Evolutionary conservation across 106 monocot species (phyloP), one percentile per base, ranked within the genome.

Genomic region (Cymbidium sinense): DNA sequence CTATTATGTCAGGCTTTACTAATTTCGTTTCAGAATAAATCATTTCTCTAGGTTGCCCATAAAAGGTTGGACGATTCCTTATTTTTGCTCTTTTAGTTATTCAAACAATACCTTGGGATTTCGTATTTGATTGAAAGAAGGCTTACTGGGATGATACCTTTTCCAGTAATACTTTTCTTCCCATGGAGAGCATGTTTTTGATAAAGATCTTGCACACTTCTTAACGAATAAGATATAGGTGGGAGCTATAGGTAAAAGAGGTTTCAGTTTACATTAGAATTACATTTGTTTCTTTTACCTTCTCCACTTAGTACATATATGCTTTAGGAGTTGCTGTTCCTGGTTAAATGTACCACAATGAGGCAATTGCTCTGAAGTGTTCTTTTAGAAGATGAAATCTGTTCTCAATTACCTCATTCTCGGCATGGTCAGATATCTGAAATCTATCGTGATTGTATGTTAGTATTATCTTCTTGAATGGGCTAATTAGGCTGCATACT

Each of bases 1-100:
- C 87, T 80, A 76, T 37, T 71, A 75, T 75, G 62, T 80, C 79
- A 54, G 84, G 2, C 10, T 34, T 33, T 43, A n/a, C 50, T 33
- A 43, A 67, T 34, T 50, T 43, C 69, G 54, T 28, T 76, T 31
- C 79, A 37, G 52, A 75, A 64, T 37, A 74, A 64, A 64, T 44
- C 70, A 64, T 33, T 78, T 50, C 18, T 39, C 47, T 23, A 25
- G 50, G 52, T 25, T 43, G 41, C 21, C 73, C 29, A 34, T 67
- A 34, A 41, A 73, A 85, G 81, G 73, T 15, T 47, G 47, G 47
- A 75, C 27, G 1, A 34, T 76, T 71, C 31, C 2, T 80, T 15
- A 18, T n/a, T 15, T 43, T 34, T 62, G 11, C 61, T 62, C 61
- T 62, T 62, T 62, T 62, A 25, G 61, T 62, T 47, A 11, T 47